These are phyloP conservation scores for Amanita rubescens DNA, from an alignment of 768 basidiomycete species.

Conservation along the genomic window DNA sequence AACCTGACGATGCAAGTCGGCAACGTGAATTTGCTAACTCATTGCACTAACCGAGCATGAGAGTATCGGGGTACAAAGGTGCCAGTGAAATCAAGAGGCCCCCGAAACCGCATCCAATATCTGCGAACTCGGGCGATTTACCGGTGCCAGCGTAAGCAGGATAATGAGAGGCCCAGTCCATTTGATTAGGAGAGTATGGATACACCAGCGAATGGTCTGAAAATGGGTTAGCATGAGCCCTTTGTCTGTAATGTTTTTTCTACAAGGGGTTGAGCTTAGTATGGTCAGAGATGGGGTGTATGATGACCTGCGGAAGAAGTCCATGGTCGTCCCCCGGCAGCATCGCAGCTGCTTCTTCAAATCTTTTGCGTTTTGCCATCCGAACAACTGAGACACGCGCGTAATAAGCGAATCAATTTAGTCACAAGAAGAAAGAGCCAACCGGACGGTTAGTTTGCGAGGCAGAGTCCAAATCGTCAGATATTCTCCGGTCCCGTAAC, in stretches of 20 bases:
- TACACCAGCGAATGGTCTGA: slow-evolving; percentile 87
- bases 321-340: slow-evolving; percentile 9
- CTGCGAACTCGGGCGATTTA: slow-evolving; percentile 86
- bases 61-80: slow-evolving; percentile 81
- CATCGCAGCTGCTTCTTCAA: background rate
- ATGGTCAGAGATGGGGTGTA: background rate
- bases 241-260: slow-evolving; percentile 82
- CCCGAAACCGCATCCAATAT: slow-evolving; percentile 97
- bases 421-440: too few species aligned
- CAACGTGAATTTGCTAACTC: slow-evolving; percentile 1
- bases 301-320: slow-evolving; percentile 44
- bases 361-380: slow-evolving; percentile 30
- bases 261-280: slow-evolving; percentile 20
- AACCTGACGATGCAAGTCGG: slow-evolving; percentile 41
- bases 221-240: slow-evolving; percentile 82
- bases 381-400: too few species aligned
- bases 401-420: too few species aligned
- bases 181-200: slow-evolving; percentile 62
- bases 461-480: too few species aligned
- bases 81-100: slow-evolving; percentile 86
- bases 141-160: slow-evolving; percentile 54
- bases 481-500: too few species aligned
- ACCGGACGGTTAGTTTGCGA: too few species aligned
- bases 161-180: slow-evolving; percentile 83
- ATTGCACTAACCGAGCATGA: slow-evolving; percentile 80